Evolutionary conservation across 148 eudicot genomes (phyloP).

Genomic region (Cornus kousa): DNA sequence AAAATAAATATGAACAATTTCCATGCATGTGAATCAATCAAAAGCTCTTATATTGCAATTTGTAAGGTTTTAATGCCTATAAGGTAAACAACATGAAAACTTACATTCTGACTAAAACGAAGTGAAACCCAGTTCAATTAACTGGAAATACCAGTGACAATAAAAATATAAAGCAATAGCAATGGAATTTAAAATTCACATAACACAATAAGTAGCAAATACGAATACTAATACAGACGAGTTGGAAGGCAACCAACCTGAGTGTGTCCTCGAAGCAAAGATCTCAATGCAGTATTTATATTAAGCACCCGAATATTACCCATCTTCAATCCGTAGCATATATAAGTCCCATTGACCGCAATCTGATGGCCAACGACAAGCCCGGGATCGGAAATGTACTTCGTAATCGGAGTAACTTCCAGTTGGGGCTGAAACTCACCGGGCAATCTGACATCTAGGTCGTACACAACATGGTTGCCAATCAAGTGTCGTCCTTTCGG

Average conservation of each 20-base stretch:
- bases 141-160: background rate
- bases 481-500: conserved; percentile 71
- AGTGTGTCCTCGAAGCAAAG: conserved; percentile 67
- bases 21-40: background rate
- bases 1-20: background rate
- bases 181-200: background rate
- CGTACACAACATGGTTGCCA: conserved; percentile 56
- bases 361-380: conserved; percentile 71
- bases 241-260: conserved; percentile 42
- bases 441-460: conserved; percentile 60
- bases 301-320: conserved; percentile 75
- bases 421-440: conserved; percentile 87
- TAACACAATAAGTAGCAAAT: background rate
- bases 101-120: background rate
- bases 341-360: conserved; percentile 73
- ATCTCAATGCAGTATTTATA: conserved; percentile 73
- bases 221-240: background rate
- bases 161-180: background rate
- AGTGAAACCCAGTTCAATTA: background rate
- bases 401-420: conserved; percentile 81
- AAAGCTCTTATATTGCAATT: background rate
- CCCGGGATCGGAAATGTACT: conserved; percentile 74
- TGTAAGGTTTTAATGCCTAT: background rate
- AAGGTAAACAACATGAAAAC: background rate
- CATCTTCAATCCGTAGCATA: conserved; percentile 75